Conservation (phyloP, 2,329 filamentous ascomycete species). For the Thelonectria olida region DNA sequence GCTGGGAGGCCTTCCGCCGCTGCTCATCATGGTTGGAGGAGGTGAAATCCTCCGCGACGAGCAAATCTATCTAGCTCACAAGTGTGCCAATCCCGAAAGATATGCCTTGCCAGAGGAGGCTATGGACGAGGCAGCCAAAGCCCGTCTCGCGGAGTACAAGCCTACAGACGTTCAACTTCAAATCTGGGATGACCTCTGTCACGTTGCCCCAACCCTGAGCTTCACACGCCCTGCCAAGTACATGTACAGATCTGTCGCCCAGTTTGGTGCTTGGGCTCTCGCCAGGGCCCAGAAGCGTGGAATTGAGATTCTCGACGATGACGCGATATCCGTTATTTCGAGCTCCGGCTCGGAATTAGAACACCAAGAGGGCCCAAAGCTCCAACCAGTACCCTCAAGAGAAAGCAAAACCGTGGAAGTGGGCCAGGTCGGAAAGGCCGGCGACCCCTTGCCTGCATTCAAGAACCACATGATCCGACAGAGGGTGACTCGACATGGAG, state of each 20-base stretch:
- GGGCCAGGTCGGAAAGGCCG: conserved; percentile 79
- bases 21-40: conserved; percentile 87
- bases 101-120: conserved; percentile 76
- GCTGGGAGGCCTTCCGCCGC: conserved; percentile 86
- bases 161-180: conserved; percentile 94
- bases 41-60: conserved; percentile 92
- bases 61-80: conserved; percentile 94
- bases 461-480: conserved; percentile 92
- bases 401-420: conserved; percentile 28
- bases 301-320: conserved; percentile 85
- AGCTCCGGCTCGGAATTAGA: conserved; percentile 56
- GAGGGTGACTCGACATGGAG: conserved; percentile 80
- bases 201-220: conserved; percentile 91
- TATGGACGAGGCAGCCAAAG: conserved; percentile 69
- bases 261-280: conserved; percentile 92
- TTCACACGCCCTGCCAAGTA: conserved; percentile 96
- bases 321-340: conserved; percentile 79
- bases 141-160: conserved; percentile 71
- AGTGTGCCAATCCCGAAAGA: conserved; percentile 82
- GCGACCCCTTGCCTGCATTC: conserved; percentile 84
- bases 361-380: conserved; percentile 32
- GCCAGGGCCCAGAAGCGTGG: conserved; percentile 81
- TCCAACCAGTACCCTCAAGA: conserved; percentile 19
- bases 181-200: conserved; percentile 95
- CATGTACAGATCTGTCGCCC: conserved; percentile 92